A percentile compares a stretch with the other conserved stretches of the same genome.
These are phyloP conservation scores for Salix exigua DNA, from an alignment of 345 rosid genomes.

Conservation along the genomic window DNA sequence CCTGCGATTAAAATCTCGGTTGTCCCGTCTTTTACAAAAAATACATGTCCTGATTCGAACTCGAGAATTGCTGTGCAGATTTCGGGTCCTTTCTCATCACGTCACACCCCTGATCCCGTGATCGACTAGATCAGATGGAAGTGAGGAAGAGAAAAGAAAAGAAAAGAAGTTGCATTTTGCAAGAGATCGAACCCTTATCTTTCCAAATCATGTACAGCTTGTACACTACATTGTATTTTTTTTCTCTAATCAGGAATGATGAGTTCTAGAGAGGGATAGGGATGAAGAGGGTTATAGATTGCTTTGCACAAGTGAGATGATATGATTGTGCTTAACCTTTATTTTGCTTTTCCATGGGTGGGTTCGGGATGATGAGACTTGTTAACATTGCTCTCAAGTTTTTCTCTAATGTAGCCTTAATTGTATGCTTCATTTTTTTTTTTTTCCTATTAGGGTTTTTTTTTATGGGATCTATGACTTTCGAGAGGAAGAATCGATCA, in stretches of 20 bases:
- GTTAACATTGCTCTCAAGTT: slow-evolving; percentile 11
- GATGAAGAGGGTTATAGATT: neutral
- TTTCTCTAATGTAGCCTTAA: neutral
- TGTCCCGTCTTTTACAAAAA: fast-evolving
- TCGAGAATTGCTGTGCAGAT: fast-evolving
- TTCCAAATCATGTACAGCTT: slow-evolving; percentile 26
- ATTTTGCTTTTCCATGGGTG: neutral
- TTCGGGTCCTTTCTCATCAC: fast-evolving
- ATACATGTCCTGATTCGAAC: fast-evolving
- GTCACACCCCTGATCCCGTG: too few relatives aligned
- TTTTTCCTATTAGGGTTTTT: neutral
- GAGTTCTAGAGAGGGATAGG: slow-evolving; percentile 25
- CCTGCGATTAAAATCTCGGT: too few relatives aligned
- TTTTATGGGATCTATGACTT: neutral
- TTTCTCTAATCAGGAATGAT: slow-evolving; percentile 46
- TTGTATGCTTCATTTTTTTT: neutral
- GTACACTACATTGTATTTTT: slow-evolving; percentile 36
- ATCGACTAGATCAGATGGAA: too few relatives aligned
- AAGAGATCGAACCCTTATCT: slow-evolving; percentile 4
- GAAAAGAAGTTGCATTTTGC: neutral
- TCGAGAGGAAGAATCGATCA: neutral
- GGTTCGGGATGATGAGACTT: slow-evolving; percentile 6
- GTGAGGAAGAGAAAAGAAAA: neutral
- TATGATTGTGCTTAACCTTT: slow-evolving; percentile 14
- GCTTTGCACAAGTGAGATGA: slow-evolving; percentile 14